Conservation (phyloP, 2,329 filamentous ascomycete species). For the Blastomyces percursus region DNA sequence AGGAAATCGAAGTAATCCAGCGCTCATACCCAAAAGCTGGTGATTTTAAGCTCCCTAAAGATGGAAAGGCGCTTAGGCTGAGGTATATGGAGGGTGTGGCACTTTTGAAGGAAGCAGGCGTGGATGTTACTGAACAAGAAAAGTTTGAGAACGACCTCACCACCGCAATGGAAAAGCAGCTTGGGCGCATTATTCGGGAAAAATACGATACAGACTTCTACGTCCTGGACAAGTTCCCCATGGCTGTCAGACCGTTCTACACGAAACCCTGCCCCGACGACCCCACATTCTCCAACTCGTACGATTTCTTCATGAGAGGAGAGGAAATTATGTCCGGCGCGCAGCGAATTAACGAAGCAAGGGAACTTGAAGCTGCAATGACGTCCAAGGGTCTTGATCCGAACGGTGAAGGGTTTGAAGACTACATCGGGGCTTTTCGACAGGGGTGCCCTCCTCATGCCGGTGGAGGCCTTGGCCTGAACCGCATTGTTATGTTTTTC, state of each 20-base stretch:
- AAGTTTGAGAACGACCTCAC: conserved; percentile 38
- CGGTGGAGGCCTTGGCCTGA: conserved; percentile 54
- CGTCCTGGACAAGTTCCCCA: conserved; percentile 91
- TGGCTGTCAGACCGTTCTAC: conserved; percentile 81
- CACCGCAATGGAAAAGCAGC: conserved; percentile 49
- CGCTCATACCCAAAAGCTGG: conserved; percentile 41
- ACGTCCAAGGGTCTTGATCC: conserved; percentile 49
- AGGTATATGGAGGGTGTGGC: conserved; percentile 42
- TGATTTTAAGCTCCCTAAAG: conserved; percentile 40
- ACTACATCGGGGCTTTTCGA: conserved; percentile 54
- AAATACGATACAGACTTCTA: conserved; percentile 97
- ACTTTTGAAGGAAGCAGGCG: conserved; percentile 40
- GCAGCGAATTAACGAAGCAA: conserved; percentile 54
- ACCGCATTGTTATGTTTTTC: conserved; percentile 58
- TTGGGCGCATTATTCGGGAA: conserved; percentile 71
- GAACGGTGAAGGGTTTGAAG: conserved; percentile 47
- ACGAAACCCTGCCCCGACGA: conserved; percentile 66
- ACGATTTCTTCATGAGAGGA: conserved; percentile 61
- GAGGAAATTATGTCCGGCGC: conserved; percentile 59
- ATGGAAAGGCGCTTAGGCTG: conserved; percentile 39
- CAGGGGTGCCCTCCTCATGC: conserved; percentile 55
- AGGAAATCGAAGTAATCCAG: conserved; percentile 37
- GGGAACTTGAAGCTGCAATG: conserved; percentile 49
- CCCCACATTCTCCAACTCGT: conserved; percentile 54
- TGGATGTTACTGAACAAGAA: conserved; percentile 40